Base-by-base conservation (phyloP, 306 rosid genomes). In the Sicyos baderoa region DNA sequence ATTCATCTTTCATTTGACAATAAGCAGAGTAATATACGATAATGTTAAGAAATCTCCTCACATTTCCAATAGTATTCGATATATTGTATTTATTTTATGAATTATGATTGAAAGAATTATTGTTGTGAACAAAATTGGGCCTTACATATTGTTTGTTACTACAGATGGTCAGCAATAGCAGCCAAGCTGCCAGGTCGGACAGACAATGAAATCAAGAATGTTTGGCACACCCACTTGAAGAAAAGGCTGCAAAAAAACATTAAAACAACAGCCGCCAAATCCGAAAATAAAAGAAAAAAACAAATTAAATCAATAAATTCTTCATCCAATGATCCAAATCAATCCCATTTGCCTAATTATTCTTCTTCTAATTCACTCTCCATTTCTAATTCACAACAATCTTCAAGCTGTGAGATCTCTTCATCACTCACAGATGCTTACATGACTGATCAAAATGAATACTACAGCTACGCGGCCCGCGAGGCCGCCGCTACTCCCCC, bases 191-290 rank as follows among this genome's bases (percentile, higher is more conserved):
- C 97, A 6, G 99, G 99, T 54, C 77, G 99, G 69, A 90, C 97
- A 1, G 99, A 94, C 78, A 94, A 93, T 13, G 99, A 90, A 75
- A 90, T 93, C 23, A 93, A 93, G 82, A 93, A 90, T 75, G 96
- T 93, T 17, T 94, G 99, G 99, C 99, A 90, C 78, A 94, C 99
- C 13, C 89, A 94, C 80, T 82, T 94, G 86, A 94, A 90, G 86
- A 94, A 90, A 84, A 84, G 83, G 32, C 69, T 81, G 4, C 74
- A 80, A 69, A 37, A 80, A 60, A 29, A 62, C 7, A 23, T 51
- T 13, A n/a, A 22, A 78, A 19, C 57, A 57, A 7, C 7, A 52
- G 11, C 61, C 32, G 45, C 76, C 53, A 70, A 42, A 48, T 77
- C 69, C 11, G 55, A 48, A 72, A 79, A 86, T 19, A 85, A 80